Base-by-base conservation (phyloP, 2,329 filamentous ascomycete genomes). In the Dactylellina cionopaga region DNA sequence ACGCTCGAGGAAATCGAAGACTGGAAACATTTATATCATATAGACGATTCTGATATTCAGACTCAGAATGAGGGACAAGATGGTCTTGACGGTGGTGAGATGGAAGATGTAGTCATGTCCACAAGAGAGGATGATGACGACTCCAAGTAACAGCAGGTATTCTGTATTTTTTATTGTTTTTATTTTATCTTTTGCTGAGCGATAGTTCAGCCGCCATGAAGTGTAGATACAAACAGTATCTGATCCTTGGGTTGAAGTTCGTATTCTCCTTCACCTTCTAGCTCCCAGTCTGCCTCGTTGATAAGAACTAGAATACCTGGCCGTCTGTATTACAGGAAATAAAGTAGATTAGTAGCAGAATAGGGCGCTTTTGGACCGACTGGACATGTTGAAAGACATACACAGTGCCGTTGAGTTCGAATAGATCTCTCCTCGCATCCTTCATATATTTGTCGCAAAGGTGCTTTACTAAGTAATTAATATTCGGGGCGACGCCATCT, bases 211-310 rank as follows among this genome's bases (percentile, higher is more conserved):
- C 95, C 95, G 66, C 95, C 95, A 80, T 99, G 95, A 74, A 99
- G 84, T 15, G 95, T 99, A 73, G 93, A 97, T 74, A 99, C 93
- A 82, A 99, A 99, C 75, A 98, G 84, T 76, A 99, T 91, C 79
- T 91, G 94, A 82, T 99, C 95, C 68, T 88, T 86, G 74, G 84
- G 81, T 81, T 94, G 88, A 66, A 99, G 82, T 81, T 92, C 89
- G 79, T 98, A 98, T 75, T 88, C 86, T 79, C 95, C 92, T 81
- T 98, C 94, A 15, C 93, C 95, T 81, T 98, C 95, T 10, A 99
- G 86, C 81, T 98, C 95, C 95, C 95, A 99, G 80, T 99, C 95
- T 24, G 92, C 92, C 77, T 99, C 95, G 79, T 99, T 99, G 80
- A 99, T 96, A 65, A 99, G 85, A 25, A 97, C 94, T 43, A 99